phyloP scores from a whole-genome alignment of 192 early-diverging fungal species.

The Dimargaris xerosporica region DNA sequence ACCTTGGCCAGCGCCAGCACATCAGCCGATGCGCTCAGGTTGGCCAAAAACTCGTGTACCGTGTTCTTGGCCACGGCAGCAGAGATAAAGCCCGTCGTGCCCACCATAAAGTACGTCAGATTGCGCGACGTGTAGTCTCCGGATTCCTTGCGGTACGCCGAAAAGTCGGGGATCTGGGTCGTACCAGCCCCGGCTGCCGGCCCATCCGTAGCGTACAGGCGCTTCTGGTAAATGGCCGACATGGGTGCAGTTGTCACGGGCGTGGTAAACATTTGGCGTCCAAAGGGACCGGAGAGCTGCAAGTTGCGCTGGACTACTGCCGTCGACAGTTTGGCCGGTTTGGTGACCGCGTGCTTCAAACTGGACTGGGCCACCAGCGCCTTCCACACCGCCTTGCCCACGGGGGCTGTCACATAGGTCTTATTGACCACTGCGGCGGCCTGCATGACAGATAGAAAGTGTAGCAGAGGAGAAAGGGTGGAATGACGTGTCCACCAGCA shows the following conservation, averaged over 20 bases:
- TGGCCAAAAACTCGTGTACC: conserved; percentile 59
- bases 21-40: conserved; percentile 93
- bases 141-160: conserved; percentile 57
- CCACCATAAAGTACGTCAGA: conserved; percentile 89
- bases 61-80: conserved; percentile 80
- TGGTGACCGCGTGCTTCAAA: background rate
- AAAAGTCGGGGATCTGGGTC: conserved; percentile 57
- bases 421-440: too few species aligned
- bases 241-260: background rate
- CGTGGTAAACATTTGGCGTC: background rate
- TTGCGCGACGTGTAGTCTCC: conserved; percentile 48
- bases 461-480: too few species aligned
- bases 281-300: background rate
- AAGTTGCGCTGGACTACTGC: background rate
- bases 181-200: conserved; percentile 39
- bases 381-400: background rate
- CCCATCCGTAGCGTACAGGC: conserved; percentile 32
- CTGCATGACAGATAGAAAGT: too few species aligned
- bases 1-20: conserved; percentile 96
- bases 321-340: background rate
- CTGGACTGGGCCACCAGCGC: background rate
- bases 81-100: conserved; percentile 66
- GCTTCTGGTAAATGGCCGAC: conserved; percentile 23
- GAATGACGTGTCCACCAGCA: too few species aligned
- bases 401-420: conserved; percentile 7